Conservation (phyloP, 805 yeast genomes). For the Clavispora asparagi region DNA sequence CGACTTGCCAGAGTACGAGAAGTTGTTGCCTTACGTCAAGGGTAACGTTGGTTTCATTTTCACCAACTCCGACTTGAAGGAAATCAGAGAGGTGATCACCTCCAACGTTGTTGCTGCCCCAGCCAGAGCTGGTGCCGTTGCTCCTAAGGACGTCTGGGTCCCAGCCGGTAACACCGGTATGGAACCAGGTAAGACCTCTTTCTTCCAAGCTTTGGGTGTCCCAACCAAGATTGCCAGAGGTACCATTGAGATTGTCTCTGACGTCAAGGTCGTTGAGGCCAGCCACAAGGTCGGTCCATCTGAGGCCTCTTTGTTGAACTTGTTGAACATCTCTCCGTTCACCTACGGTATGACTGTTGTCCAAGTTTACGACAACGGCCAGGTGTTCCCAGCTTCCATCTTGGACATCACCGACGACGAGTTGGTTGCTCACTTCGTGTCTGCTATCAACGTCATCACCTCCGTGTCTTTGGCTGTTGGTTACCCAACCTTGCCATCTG, state of each 20-base stretch:
- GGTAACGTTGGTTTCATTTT: constrained; percentile 99
- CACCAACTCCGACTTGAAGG: constrained; percentile 94
- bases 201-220: constrained; percentile 99
- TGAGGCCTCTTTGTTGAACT: constrained; percentile 97
- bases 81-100: constrained; percentile 81
- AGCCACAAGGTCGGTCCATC: constrained; percentile 95
- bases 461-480: constrained; percentile 95
- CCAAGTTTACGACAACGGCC: constrained; percentile 98
- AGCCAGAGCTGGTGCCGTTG: constrained; percentile 99
- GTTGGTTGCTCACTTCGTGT: constrained; percentile 84
- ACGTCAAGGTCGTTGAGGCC: constrained; percentile 89
- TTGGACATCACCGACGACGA: constrained; percentile 98
- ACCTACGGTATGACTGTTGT: constrained; percentile 96
- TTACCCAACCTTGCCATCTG: constrained; percentile 99
- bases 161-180: constrained; percentile 99
- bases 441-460: constrained; percentile 92
- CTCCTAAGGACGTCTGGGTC: constrained; percentile 96
- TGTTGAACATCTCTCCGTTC: constrained; percentile 99
- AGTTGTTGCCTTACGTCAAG: constrained; percentile 86
- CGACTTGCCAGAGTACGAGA: constrained; percentile 95
- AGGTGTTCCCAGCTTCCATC: constrained; percentile 93
- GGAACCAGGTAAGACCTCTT: constrained; percentile 99
- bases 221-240: constrained; percentile 99
- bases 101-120: constrained; percentile 99
- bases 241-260: constrained; percentile 98